Evolutionary conservation across 31 red algal species (phyloP).

Genomic region (Endocladia muricata): DNA sequence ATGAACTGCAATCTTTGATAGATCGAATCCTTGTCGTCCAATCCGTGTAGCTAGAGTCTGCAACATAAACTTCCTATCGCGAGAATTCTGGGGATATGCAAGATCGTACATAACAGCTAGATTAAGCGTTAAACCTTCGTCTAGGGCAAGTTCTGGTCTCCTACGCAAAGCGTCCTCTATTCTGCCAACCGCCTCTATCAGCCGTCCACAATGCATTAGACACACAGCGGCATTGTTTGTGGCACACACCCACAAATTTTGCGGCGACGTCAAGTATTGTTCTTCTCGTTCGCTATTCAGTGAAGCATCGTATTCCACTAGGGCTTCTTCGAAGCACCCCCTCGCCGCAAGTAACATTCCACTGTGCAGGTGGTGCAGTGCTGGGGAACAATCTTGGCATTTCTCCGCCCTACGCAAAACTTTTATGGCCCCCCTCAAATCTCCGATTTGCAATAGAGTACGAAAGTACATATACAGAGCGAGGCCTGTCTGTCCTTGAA

Average conservation of each 20-base stretch:
- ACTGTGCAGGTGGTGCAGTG: slow-evolving; percentile 13
- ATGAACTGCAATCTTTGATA: neutral
- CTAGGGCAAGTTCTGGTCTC: slow-evolving; percentile 31
- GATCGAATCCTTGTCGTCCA: slow-evolving; percentile 52
- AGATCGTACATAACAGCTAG: slow-evolving; percentile 64
- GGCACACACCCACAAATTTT: neutral
- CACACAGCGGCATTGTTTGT: slow-evolving; percentile 58
- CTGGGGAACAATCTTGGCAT: neutral
- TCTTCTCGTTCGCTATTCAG: neutral
- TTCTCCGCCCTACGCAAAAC: slow-evolving; percentile 5
- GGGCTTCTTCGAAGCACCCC: neutral
- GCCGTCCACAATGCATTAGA: slow-evolving; percentile 40
- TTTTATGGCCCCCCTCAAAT: slow-evolving; percentile 30
- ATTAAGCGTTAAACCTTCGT: slow-evolving; percentile 67
- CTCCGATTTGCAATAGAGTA: slow-evolving; percentile 49
- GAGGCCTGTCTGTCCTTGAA: neutral
- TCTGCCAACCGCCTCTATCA: slow-evolving; percentile 40
- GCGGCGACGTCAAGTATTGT: neutral
- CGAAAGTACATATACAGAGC: slow-evolving; percentile 42
- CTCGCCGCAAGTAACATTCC: slow-evolving; percentile 40
- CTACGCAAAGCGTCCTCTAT: slow-evolving; percentile 30
- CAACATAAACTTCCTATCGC: slow-evolving; percentile 37
- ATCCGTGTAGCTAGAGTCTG: slow-evolving; percentile 18
- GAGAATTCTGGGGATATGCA: slow-evolving; percentile 25
- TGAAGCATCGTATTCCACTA: slow-evolving; percentile 31